A percentile compares a stretch with the other conserved stretches of the same genome.
phyloP scores from a whole-genome alignment of 306 rosid genomes.

The Begonia masoniana region DNA sequence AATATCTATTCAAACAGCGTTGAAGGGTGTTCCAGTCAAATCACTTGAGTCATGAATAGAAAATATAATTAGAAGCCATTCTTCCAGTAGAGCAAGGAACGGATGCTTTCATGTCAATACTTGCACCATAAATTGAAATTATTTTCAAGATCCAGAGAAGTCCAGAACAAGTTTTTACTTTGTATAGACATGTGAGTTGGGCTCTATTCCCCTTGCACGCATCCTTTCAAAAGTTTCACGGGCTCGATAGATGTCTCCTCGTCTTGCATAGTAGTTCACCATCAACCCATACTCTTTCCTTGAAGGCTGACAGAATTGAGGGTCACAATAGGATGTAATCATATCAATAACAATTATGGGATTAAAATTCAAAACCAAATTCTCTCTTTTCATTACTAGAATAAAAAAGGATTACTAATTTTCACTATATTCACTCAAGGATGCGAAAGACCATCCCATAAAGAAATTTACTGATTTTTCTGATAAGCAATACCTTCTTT shows the following conservation, averaged over 20 bases:
- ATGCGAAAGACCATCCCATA: no score
- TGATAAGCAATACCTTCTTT: slow-evolving; percentile 40
- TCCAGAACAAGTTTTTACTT: slow-evolving; percentile 33
- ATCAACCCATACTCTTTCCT: slow-evolving; percentile 88
- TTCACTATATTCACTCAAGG: no score
- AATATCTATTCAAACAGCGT: no score
- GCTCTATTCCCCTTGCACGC: slow-evolving; percentile 96
- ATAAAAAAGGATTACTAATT: no score
- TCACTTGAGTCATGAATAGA: no score
- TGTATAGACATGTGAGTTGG: slow-evolving; percentile 77
- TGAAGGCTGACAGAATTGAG: slow-evolving; percentile 57
- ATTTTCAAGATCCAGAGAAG: background rate
- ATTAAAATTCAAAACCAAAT: background rate
- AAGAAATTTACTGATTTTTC: no score
- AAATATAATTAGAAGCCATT: no score
- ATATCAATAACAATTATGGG: background rate
- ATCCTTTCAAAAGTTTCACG: slow-evolving; percentile 89
- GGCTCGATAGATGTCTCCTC: slow-evolving; percentile 93
- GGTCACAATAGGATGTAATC: slow-evolving; percentile 9
- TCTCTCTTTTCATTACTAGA: slow-evolving; percentile 4
- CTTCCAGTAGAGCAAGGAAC: background rate
- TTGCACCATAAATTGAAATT: slow-evolving; percentile 5
- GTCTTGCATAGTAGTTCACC: slow-evolving; percentile 84
- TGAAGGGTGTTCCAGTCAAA: no score
- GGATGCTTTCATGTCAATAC: background rate